These are phyloP conservation scores for Claviceps sorghi DNA, from an alignment of 2,329 filamentous ascomycete genomes.

Conservation along the genomic window DNA sequence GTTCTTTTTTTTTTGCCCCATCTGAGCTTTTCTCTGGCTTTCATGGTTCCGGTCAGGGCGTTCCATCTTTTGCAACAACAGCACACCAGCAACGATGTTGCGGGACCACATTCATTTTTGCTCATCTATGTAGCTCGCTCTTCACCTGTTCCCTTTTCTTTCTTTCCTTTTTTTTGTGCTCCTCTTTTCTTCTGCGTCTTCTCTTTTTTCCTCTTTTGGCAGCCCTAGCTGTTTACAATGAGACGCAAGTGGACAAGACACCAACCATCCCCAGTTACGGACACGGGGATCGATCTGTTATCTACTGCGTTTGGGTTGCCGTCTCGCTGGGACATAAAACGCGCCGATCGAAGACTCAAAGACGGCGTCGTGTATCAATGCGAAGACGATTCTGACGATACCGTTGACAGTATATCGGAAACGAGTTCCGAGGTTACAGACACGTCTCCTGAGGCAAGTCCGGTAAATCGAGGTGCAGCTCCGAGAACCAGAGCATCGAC, in stretches of 20 bases:
- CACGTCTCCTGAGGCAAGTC: not conserved
- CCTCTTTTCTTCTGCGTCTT: not conserved
- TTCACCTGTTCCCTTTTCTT: not conserved
- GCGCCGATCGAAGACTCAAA: slow-evolving; percentile 2
- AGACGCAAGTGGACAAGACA: slow-evolving; percentile 6
- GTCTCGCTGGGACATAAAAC: slow-evolving; percentile 7
- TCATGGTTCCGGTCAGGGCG: not conserved
- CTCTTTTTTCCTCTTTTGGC: not conserved
- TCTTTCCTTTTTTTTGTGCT: not conserved
- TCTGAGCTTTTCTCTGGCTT: not conserved
- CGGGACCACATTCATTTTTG: not conserved
- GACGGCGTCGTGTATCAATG: not conserved
- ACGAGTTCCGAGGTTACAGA: not conserved
- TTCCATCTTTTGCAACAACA: not conserved
- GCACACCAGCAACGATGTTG: not conserved
- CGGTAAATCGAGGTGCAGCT: not conserved
- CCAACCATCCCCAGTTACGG: not conserved
- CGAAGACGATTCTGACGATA: slow-evolving; percentile 1
- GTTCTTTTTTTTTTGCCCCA: not conserved
- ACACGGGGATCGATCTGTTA: slow-evolving; percentile 14
- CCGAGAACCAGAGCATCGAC: not conserved
- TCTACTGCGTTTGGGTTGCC: slow-evolving; percentile 15
- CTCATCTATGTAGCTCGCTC: not conserved
- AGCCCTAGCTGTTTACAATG: slow-evolving; percentile 7
- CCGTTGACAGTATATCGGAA: not conserved